Base-by-base conservation (phyloP, 306 rosid species). In the Rosa lucieae region DNA sequence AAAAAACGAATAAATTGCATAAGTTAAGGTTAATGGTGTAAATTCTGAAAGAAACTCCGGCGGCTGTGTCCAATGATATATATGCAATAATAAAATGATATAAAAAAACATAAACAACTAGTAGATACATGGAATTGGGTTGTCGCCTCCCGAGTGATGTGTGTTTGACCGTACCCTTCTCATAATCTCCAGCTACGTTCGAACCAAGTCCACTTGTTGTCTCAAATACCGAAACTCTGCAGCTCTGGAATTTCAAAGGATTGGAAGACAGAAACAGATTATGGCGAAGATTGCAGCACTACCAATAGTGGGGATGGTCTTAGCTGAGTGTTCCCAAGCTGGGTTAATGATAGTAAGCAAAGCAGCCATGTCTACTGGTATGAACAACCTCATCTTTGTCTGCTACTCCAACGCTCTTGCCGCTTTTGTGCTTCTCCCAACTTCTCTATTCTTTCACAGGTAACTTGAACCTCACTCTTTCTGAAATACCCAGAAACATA, bases 331-430 rank as follows among this genome's bases (percentile, higher is more conserved):
- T 80, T 91, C 91, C 2, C 97, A 89, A 71, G 90, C 86, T 77
- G 90, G 90, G 5, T 76, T 93, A 67, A 91, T 91, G 86, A 91
- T 91, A 43, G 10, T 91, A 5, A 87, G 96, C 86, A 93, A 93
- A 80, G 73, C 79, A 67, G 92, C 85, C 18, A 88, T 93, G 91
- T 71, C 89, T 10, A 76, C 83, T 65, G 96, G 97, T 8, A 90
- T 91, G 92, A 85, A 79, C 84, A 88, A 80, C 82, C 81, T 93
- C 79, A 49, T 93, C 47, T 93, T 93, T 84, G 82, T 91, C 78
- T 85, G 89, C 90, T 91, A 88, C 83, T 91, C 94, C 71, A 93
- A 91, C 35, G 43, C 89, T 0, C 74, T 93, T 52, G 94, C 96
- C 78, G 56, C 96, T 40, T 84, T 89, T 5, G 8, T 93, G 11